These are phyloP conservation scores for Macadamia integrifolia DNA, from an alignment of 164 flowering plant genomes.

Conservation along the genomic window DNA sequence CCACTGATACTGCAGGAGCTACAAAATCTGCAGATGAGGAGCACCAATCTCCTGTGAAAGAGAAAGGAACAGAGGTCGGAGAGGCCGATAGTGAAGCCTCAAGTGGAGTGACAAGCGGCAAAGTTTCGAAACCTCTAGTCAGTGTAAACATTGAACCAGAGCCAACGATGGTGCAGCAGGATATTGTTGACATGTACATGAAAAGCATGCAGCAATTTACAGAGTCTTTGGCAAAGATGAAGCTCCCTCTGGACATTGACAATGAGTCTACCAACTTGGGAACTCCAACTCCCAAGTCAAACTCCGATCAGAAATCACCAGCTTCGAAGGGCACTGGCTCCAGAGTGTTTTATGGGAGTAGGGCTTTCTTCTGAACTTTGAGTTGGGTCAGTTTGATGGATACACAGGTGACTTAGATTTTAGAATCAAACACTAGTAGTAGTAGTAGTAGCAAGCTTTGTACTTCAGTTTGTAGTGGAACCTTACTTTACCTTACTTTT, in stretches of 20 bases:
- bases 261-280: constrained; percentile 39
- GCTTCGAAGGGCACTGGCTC: constrained; percentile 31
- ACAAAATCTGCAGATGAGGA: constrained; percentile 37
- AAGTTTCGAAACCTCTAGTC: constrained; percentile 37
- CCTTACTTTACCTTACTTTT: constrained; percentile 17
- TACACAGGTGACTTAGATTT: constrained; percentile 46
- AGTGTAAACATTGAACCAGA: constrained; percentile 56
- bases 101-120: constrained; percentile 18
- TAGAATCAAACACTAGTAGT: constrained; percentile 37
- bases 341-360: constrained; percentile 88
- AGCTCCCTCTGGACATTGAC: constrained; percentile 88
- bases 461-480: constrained; percentile 9
- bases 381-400: constrained; percentile 16
- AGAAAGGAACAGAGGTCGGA: constrained; percentile 21
- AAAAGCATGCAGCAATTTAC: constrained; percentile 98
- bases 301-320: constrained; percentile 44
- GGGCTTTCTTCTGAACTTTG: constrained; percentile 80
- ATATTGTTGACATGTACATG: constrained; percentile 95
- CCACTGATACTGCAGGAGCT: constrained; percentile 32
- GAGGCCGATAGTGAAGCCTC: constrained; percentile 47
- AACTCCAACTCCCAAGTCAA: constrained; percentile 29
- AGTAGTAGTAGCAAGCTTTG: constrained; percentile 24
- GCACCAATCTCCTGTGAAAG: constrained; percentile 30
- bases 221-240: constrained; percentile 94
- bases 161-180: constrained; percentile 73